phyloP scores from a whole-genome alignment of 116 monocot species.

The Iris pallida region DNA sequence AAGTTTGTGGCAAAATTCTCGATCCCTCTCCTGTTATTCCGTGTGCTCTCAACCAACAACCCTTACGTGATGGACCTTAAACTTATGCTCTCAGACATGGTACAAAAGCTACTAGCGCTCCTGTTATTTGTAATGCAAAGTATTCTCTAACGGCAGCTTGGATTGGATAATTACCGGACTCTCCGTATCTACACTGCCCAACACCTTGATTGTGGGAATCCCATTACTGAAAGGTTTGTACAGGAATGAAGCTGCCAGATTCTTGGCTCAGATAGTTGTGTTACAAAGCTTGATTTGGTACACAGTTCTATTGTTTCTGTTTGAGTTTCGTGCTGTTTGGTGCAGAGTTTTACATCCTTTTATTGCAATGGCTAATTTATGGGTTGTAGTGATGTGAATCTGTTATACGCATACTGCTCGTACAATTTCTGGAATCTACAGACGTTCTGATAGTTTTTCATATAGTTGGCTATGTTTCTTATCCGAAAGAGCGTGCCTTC shows the following conservation, averaged over 20 bases:
- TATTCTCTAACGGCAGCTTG: constrained; percentile 23
- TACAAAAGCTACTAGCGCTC: constrained; percentile 53
- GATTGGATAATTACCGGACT: constrained; percentile 79
- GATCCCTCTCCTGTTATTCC: constrained; percentile 66
- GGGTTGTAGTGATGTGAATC: too few relatives aligned
- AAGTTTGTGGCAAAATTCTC: constrained; percentile 80
- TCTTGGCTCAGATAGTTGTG: constrained; percentile 68
- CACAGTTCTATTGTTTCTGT: constrained; percentile 49
- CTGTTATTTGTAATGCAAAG: constrained; percentile 33
- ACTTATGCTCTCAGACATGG: constrained; percentile 57
- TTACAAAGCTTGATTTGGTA: constrained; percentile 75
- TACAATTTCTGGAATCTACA: too few relatives aligned
- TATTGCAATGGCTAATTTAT: too few relatives aligned
- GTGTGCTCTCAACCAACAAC: constrained; percentile 61
- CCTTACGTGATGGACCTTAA: constrained; percentile 65
- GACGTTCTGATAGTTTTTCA: too few relatives aligned
- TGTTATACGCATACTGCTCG: too few relatives aligned
- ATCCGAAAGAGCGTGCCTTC: too few relatives aligned
- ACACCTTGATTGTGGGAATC: constrained; percentile 72
- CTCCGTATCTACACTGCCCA: constrained; percentile 67
- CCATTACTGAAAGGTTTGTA: constrained; percentile 69
- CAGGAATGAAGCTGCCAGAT: constrained; percentile 55
- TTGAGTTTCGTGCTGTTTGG: constrained; percentile 59
- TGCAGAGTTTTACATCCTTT: too few relatives aligned
- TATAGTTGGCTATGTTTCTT: too few relatives aligned